Base-by-base conservation (phyloP, 768 basidiomycete species). In the Rubroboletus pulcherrimus region DNA sequence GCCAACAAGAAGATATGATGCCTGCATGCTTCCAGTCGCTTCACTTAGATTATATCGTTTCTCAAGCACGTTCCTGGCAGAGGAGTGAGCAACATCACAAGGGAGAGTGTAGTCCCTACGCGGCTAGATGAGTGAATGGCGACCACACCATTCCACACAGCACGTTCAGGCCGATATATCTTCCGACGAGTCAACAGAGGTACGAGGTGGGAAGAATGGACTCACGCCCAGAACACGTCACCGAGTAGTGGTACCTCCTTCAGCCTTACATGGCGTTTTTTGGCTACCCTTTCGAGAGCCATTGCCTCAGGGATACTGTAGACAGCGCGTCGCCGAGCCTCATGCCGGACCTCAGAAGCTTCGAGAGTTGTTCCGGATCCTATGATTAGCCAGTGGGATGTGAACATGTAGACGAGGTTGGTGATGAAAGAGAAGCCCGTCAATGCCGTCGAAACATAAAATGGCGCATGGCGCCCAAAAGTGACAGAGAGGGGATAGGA, bases 181-280 rank as follows among this genome's bases (percentile, higher is more conserved):
- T 88, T 59, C 7, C 29, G 29, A 51, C 7, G 29, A 31, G 19
- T 61, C 56, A 54, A 59, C 51, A 57, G 37, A 49, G 21, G 31
- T 31, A 39, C 19, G 26, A 12, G 4, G 29, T 51, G 15, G 41
- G 10, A 29, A 44, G 11, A 11, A 54, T 43, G 38, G 4, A 71
- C 84, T 73, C 68, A 87, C 83, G 82, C 84, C 88, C 87, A 90
- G 59, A 90, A 89, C 11, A 87, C 75, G 66, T 90, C 89, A 4
- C 89, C 89, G 5, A 91, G 75, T 59, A 80, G 79, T 2, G 81
- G 77, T 38, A 91, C 77, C 56, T 88, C 80, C 40, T 73, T 72
- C 35, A 89, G 61, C 53, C 81, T 75, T 17, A 91, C 86, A 61
- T 73, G 77, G 35, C 79, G 78, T 70, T 87, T 89, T 59, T 79